Evolutionary conservation across 306 rosid species (phyloP).

Genomic region (Quercus wislizeni): DNA sequence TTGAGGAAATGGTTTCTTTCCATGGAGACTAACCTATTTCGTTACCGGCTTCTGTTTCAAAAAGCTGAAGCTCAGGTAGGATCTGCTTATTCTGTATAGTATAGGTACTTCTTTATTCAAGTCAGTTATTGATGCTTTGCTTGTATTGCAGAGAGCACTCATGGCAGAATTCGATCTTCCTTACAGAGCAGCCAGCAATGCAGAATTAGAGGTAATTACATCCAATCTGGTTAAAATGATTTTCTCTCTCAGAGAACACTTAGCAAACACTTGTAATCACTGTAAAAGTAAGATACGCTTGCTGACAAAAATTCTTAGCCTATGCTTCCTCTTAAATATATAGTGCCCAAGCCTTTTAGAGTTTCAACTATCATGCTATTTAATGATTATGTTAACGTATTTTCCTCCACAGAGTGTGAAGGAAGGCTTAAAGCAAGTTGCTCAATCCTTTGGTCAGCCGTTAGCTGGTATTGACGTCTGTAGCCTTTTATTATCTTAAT

Average conservation of each 20-base stretch:
- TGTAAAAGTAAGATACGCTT: not conserved
- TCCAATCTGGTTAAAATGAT: conserved; percentile 19
- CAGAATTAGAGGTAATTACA: conserved; percentile 74
- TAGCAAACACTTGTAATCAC: not conserved
- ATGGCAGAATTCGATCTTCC: conserved; percentile 73
- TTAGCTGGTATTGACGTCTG: conserved; percentile 43
- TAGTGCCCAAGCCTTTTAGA: not conserved
- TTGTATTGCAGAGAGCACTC: conserved; percentile 53
- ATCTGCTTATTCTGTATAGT: conserved; percentile 1
- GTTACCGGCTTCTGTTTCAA: conserved; percentile 53
- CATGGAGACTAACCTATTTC: conserved; percentile 78
- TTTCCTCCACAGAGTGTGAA: conserved; percentile 50
- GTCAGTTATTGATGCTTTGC: conserved; percentile 22
- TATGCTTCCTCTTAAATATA: not conserved
- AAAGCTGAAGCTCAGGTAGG: conserved; percentile 73
- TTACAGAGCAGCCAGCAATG: conserved; percentile 53
- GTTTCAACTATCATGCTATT: not conserved
- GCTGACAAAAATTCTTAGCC: not conserved
- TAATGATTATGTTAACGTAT: not conserved
- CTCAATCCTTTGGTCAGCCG: conserved; percentile 58
- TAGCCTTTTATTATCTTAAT: conserved; percentile 12
- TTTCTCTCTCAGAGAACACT: not conserved
- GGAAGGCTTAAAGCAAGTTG: conserved; percentile 73
- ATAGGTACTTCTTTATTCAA: conserved; percentile 11
- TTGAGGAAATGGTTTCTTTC: conserved; percentile 96